Conservation (phyloP, 768 basidiomycete species). For the Hericium alpestre region DNA sequence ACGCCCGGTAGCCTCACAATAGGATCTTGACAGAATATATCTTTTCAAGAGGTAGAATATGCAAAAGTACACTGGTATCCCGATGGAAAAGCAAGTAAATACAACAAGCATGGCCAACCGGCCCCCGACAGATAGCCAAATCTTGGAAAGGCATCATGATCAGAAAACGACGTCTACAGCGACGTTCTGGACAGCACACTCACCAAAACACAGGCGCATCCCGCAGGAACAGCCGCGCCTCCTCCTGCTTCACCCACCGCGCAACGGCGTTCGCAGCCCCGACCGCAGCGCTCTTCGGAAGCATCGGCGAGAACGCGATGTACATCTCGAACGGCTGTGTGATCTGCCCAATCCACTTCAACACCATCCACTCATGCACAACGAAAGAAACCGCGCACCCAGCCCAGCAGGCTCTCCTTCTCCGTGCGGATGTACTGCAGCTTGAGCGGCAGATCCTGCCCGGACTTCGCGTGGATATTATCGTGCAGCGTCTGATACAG, state of each 20-base stretch:
- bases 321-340: conserved; percentile 93
- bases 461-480: conserved; percentile 81
- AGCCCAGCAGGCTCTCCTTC: conserved; percentile 84
- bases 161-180: no score
- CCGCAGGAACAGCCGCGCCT: conserved; percentile 66
- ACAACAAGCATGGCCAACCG: no score
- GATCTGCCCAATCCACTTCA: conserved; percentile 39
- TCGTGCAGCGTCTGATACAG: conserved; percentile 85
- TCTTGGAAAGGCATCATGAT: no score
- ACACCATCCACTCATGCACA: neutral
- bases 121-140: no score
- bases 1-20: no score
- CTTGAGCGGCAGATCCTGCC: conserved; percentile 71
- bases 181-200: no score
- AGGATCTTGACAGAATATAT: no score
- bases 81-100: no score
- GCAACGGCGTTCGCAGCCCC: conserved; percentile 83
- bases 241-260: conserved; percentile 87
- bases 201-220: conserved; percentile 81
- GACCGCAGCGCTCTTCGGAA: conserved; percentile 84
- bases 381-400: conserved; percentile 49
- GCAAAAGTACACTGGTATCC: neutral
- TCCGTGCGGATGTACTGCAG: conserved; percentile 80
- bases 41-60: neutral
- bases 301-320: conserved; percentile 62